Conservation (phyloP, 805 yeast genomes). For the Scheffersomyces spartinae region DNA sequence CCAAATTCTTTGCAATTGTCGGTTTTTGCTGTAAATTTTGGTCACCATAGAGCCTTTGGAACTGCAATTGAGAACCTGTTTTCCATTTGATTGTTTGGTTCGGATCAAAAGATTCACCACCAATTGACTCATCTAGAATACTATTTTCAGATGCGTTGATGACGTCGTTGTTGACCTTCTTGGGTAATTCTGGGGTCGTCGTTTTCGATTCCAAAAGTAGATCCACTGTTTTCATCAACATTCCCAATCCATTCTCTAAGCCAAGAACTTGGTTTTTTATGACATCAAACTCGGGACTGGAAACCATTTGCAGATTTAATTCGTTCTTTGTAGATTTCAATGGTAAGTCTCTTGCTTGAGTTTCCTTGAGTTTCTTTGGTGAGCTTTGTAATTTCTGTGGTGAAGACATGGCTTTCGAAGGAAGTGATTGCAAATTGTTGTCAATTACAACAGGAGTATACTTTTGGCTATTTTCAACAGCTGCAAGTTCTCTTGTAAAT, state of each 20-base stretch:
- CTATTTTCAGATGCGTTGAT: no score
- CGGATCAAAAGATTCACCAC: no score
- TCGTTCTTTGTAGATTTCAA: background rate
- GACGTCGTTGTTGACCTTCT: no score
- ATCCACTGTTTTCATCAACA: constrained; percentile 7
- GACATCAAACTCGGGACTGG: no score
- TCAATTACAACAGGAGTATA: constrained; percentile 4
- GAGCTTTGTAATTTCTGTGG: background rate
- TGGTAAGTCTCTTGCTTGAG: background rate
- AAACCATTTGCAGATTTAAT: background rate
- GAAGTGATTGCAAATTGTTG: no score
- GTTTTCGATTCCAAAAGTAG: constrained; percentile 6
- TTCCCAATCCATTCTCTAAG: constrained; percentile 3
- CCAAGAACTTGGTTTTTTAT: background rate
- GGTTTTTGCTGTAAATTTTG: no score
- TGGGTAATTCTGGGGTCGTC: constrained; percentile 8
- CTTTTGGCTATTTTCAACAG: background rate
- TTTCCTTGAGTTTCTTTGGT: constrained; percentile 1
- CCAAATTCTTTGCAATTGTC: no score
- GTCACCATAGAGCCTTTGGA: no score
- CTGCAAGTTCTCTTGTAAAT: background rate
- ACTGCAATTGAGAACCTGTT: constrained; percentile 23
- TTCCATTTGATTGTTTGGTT: constrained; percentile 31
- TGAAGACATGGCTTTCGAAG: constrained; percentile 1
- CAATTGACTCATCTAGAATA: no score